phyloP scores from a whole-genome alignment of 176 grass and related monocot species.

The Oryza glaberrima region DNA sequence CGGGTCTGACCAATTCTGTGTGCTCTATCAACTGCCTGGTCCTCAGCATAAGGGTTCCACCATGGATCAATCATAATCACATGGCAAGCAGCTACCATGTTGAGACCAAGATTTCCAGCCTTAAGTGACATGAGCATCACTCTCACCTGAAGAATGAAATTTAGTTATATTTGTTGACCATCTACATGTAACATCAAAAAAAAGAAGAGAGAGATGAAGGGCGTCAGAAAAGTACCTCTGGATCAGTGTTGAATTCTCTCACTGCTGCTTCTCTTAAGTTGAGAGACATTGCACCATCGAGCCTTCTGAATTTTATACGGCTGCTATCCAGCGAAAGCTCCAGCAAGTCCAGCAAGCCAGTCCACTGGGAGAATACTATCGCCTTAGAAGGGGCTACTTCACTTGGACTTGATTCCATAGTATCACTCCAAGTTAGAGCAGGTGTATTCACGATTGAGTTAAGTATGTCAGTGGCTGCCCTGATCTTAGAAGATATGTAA shows the following conservation, averaged over 20 bases:
- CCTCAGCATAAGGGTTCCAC: conserved; percentile 87
- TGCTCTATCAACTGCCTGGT: conserved; percentile 78
- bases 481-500: conserved; percentile 88
- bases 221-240: conserved; percentile 50
- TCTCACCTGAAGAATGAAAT: conserved; percentile 57
- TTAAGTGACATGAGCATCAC: conserved; percentile 92
- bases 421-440: conserved; percentile 9
- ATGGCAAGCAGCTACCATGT: conserved; percentile 78
- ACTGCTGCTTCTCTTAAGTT: conserved; percentile 62
- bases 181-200: not conserved
- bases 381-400: conserved; percentile 60
- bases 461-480: conserved; percentile 54
- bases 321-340: conserved; percentile 66
- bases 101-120: conserved; percentile 81
- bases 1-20: conserved; percentile 82
- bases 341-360: conserved; percentile 86
- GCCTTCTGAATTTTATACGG: conserved; percentile 72
- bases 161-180: not conserved
- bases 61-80: conserved; percentile 90
- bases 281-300: conserved; percentile 84
- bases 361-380: conserved; percentile 96
- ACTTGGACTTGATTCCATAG: conserved; percentile 29
- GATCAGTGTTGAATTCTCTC: conserved; percentile 76
- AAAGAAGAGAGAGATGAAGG: not conserved
- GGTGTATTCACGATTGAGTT: conserved; percentile 43